Evolutionary conservation across 2,329 filamentous ascomycete genomes (phyloP).

Genomic region (Calonectria pteridis): DNA sequence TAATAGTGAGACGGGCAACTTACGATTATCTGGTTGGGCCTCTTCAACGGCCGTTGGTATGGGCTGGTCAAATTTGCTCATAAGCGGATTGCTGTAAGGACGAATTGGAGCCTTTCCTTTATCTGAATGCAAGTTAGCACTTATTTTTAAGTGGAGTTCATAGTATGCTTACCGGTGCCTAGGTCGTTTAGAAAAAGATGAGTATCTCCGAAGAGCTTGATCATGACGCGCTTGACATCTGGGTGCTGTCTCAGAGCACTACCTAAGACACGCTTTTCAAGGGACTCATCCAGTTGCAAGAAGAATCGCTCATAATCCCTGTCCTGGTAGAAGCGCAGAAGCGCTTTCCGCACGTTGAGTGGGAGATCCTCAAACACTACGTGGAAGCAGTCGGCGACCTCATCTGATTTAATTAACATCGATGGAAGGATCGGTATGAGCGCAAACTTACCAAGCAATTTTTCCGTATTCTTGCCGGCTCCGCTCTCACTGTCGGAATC

Average conservation of each 20-base stretch:
- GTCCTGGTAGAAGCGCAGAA: conserved; percentile 24
- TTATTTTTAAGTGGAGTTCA: not conserved
- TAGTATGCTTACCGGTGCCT: not conserved
- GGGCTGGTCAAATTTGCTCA: not conserved
- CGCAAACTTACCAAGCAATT: not conserved
- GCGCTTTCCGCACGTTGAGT: conserved; percentile 22
- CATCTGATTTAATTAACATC: conserved; percentile 26
- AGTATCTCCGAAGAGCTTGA: conserved; percentile 36
- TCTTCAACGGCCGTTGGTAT: not conserved
- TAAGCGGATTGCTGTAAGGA: no score
- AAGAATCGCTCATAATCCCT: conserved; percentile 20
- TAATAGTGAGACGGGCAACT: not conserved
- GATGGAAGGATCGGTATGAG: no score
- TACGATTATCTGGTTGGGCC: not conserved
- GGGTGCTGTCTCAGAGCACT: conserved; percentile 33
- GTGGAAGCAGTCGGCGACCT: conserved; percentile 24
- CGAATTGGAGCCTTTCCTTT: not conserved
- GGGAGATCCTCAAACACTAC: conserved; percentile 32
- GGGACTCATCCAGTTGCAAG: conserved; percentile 26
- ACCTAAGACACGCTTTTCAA: conserved; percentile 33
- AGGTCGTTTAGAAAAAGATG: conserved; percentile 27
- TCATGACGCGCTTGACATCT: conserved; percentile 23
- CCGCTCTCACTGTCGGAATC: not conserved
- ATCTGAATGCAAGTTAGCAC: not conserved
- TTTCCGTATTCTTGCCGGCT: not conserved